Percentiles rank a stretch among this genome's conserved stretches.
Evolutionary conservation across 2,329 filamentous ascomycete genomes (phyloP).

Genomic region (Pezicula rhizophila): DNA sequence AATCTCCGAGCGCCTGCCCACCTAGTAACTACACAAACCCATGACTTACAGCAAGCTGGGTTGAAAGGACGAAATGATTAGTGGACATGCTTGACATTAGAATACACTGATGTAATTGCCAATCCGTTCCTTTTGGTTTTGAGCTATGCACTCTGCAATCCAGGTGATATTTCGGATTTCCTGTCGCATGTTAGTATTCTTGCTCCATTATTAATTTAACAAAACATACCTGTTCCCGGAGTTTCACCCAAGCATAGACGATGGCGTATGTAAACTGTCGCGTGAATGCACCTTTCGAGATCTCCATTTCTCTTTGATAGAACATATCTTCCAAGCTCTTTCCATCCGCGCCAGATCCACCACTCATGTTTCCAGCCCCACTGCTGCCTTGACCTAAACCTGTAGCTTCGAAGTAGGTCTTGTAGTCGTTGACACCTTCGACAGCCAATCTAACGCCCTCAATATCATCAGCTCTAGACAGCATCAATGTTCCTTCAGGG

Average conservation of each 20-base stretch:
- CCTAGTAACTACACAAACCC: constrained; percentile 21
- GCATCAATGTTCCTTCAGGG: constrained; percentile 90
- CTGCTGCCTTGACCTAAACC: constrained; percentile 68
- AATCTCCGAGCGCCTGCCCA: constrained; percentile 22
- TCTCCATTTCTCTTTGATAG: constrained; percentile 99
- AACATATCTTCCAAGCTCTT: constrained; percentile 96
- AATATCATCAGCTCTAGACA: constrained; percentile 88
- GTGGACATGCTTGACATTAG: constrained; percentile 34
- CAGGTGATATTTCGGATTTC: constrained; percentile 99
- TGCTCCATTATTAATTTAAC: neutral
- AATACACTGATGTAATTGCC: constrained; percentile 99
- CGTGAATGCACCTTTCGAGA: constrained; percentile 91
- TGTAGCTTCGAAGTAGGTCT: constrained; percentile 92
- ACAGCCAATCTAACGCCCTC: constrained; percentile 92
- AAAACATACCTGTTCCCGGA: constrained; percentile 81
- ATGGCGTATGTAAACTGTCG: constrained; percentile 92
- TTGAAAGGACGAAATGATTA: constrained; percentile 10
- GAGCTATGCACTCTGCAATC: constrained; percentile 99
- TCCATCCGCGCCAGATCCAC: constrained; percentile 71
- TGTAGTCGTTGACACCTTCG: constrained; percentile 89
- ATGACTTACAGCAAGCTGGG: constrained; percentile 6
- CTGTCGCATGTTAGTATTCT: constrained; percentile 42
- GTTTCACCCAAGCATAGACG: constrained; percentile 95
- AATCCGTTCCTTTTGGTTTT: constrained; percentile 98
- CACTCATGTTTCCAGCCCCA: constrained; percentile 76